Evolutionary conservation across 2,329 filamentous ascomycete species (phyloP).

Genomic region (Diplodia scrobiculata): DNA sequence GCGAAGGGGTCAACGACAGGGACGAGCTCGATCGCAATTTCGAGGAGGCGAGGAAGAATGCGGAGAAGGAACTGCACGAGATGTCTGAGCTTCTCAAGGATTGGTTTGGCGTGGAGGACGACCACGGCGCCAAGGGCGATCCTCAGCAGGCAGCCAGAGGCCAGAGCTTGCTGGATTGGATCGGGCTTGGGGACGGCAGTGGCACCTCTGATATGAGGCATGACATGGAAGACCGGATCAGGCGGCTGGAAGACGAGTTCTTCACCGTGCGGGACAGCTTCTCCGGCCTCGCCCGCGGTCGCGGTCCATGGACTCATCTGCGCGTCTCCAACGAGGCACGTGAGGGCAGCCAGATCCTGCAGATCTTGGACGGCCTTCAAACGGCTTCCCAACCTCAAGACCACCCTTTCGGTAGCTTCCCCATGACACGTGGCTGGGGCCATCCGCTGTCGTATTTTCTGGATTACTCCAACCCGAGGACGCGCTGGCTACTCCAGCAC

Average conservation of each 20-base stretch:
- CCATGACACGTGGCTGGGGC: constrained; percentile 10
- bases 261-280: constrained; percentile 14
- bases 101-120: constrained; percentile 12
- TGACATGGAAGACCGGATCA: constrained; percentile 19
- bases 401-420: background rate
- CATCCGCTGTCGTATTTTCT: constrained; percentile 15
- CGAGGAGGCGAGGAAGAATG: constrained; percentile 19
- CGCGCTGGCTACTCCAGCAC: constrained; percentile 24
- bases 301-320: constrained; percentile 10
- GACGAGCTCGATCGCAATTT: background rate
- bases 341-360: constrained; percentile 4
- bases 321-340: constrained; percentile 11
- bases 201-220: background rate
- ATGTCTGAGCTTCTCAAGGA: constrained; percentile 8
- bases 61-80: constrained; percentile 22
- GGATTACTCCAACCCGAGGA: constrained; percentile 18
- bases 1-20: background rate
- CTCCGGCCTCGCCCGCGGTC: constrained; percentile 2
- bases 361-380: background rate
- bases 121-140: background rate
- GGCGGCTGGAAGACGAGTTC: constrained; percentile 14
- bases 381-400: background rate
- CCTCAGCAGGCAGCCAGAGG: background rate
- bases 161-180: constrained; percentile 3
- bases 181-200: background rate